Conservation (phyloP, 2,329 filamentous ascomycete genomes). For the Xylariaceae sp. region DNA sequence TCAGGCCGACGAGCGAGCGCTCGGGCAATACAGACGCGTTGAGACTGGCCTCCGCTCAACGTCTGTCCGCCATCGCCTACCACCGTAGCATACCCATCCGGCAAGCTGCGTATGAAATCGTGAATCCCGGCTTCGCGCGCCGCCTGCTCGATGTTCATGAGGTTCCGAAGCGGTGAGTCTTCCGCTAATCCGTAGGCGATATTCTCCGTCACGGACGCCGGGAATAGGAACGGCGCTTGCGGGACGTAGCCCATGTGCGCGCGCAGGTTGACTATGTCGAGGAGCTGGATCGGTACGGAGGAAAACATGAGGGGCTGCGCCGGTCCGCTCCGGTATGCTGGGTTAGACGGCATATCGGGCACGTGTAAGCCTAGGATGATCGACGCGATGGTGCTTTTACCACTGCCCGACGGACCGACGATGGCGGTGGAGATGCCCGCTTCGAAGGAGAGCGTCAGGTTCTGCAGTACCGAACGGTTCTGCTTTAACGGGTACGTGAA, state of each 20-base stretch:
- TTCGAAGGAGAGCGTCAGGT: conserved; percentile 60
- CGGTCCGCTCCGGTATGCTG: background rate
- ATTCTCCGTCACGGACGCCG: conserved; percentile 69
- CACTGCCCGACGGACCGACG: conserved; percentile 80
- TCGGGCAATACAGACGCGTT: conserved; percentile 74
- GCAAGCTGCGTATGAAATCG: conserved; percentile 68
- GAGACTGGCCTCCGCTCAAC: conserved; percentile 76
- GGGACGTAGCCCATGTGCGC: conserved; percentile 61
- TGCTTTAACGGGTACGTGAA: conserved; percentile 65
- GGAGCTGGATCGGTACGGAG: conserved; percentile 47
- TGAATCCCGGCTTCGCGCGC: conserved; percentile 62
- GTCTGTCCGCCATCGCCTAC: conserved; percentile 71
- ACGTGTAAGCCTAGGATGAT: conserved; percentile 68
- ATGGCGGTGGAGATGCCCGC: conserved; percentile 66
- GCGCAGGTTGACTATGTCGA: conserved; percentile 58
- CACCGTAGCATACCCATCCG: conserved; percentile 63
- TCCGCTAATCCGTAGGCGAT: conserved; percentile 70
- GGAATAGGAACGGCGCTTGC: conserved; percentile 71
- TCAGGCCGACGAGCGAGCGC: conserved; percentile 66
- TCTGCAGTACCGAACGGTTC: conserved; percentile 49
- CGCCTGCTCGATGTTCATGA: conserved; percentile 42
- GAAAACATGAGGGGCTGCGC: conserved; percentile 52
- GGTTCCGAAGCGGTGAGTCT: conserved; percentile 44
- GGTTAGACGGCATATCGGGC: conserved; percentile 27
- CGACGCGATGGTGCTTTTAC: conserved; percentile 78